A percentile compares a stretch with the other conserved stretches of the same genome.
These are phyloP conservation scores for Claviceps monticola DNA, from an alignment of 2,329 filamentous ascomycete species.

Conservation along the genomic window DNA sequence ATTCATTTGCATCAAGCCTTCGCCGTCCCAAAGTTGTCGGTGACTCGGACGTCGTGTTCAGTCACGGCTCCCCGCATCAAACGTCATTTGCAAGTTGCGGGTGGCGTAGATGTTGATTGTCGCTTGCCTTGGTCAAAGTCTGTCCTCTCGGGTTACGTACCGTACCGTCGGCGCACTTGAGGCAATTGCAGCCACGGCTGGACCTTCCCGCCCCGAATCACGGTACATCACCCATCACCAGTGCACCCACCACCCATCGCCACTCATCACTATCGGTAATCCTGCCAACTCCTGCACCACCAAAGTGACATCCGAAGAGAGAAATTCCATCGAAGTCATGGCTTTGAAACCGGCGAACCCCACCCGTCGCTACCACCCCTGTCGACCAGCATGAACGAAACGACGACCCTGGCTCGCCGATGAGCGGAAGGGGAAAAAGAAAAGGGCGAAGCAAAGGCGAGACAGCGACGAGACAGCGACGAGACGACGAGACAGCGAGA, in stretches of 20 bases:
- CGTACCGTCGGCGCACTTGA: background rate
- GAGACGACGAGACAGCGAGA: background rate
- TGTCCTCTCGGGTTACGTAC: no score
- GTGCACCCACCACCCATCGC: background rate
- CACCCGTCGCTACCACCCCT: background rate
- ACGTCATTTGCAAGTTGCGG: no score
- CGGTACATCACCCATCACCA: no score
- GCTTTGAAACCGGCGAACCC: background rate
- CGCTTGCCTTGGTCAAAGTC: no score
- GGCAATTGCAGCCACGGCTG: background rate
- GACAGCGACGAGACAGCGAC: background rate
- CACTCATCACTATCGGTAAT: background rate
- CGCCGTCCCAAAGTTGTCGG: background rate
- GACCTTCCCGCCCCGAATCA: background rate
- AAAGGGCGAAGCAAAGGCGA: background rate
- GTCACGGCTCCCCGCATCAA: background rate
- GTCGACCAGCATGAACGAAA: background rate
- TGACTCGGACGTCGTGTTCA: background rate
- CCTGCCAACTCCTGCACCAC: conserved; percentile 1
- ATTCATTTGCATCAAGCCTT: background rate
- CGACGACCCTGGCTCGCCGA: background rate
- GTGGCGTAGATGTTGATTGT: no score
- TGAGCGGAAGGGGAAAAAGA: background rate
- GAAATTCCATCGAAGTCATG: background rate
- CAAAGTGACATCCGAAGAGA: background rate